Base-by-base conservation (phyloP, 345 rosid genomes). In the Litchi chinensis region DNA sequence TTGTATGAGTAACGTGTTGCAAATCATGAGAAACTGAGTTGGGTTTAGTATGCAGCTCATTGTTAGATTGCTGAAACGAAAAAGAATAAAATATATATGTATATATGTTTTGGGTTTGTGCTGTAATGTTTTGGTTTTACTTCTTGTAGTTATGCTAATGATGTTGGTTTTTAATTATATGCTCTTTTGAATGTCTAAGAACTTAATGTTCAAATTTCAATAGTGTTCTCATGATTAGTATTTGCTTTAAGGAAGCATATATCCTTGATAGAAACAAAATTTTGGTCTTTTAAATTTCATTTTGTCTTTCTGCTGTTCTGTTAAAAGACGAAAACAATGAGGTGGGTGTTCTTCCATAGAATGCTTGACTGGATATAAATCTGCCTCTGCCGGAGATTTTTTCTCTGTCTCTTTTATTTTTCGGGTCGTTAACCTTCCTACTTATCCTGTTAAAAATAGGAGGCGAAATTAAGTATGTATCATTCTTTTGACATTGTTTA, bases 291-390 rank as follows among this genome's bases (percentile, higher is more conserved):
- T 57, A 26, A 22, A 24, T n/a, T 48, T 13, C 59, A 10, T 72
- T 26, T 43, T 10, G 16, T 11, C 50, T 56, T 39, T 57, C 12
- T 57, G 10, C n/a, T 52, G 63, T 52, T 71, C 41, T 32, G 9
- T 52, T 50, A 1, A 28, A 71, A 52, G 9, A 52, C 26, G 57
- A 37, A 10, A 13, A 11, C 40, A 21, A n/a, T 50, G 32, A 32
- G 37, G 66, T 11, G 28, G 28, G 26, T 48, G 48, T 70, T 70
- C 73, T 70, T 70, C 59, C 18, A 32, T 19, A 71, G 46, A 71
- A 18, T 54, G 64, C 24, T 41, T 71, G 54, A 21, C n/a, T 46
- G 57, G 73, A 46, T 69, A 44, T 19, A 44, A 48, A 22, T 10
- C 37, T 32, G 37, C 37, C 37, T 2, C 37, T 32, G 37, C 37